Base-by-base conservation (phyloP, 495 filamentous ascomycete species). In the Penicillium dipodomyicola region DNA sequence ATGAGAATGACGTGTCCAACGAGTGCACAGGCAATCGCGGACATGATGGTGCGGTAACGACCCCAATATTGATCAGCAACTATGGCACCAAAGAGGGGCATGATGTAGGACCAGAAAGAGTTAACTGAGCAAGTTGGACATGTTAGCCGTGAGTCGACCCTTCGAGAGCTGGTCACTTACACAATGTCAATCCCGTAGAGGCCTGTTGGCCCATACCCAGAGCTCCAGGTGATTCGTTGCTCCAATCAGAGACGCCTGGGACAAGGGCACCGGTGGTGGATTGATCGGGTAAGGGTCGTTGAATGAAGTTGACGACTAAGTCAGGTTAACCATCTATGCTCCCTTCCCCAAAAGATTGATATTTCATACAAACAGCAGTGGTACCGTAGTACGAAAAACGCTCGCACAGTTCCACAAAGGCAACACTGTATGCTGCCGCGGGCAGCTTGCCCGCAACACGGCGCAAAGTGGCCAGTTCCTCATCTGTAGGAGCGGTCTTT, bases 381-480 rank as follows among this genome's bases (percentile, higher is more conserved):
- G 86, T 88, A 52, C 88, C 89, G 66, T 91, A 91, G 75, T 88
- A 91, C 9, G 85, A 87, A 73, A 90, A 89, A 35, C 88, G 85
- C 75, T 92, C 89, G 72, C 83, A 87, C 54, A 90, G 68, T 71
- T 92, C 89, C 47, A 90, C 81, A 60, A 90, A 85, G 20, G 85
- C 87, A 51, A 93, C 80, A 22, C 84, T 86, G 63, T 83, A 92
- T 8, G 80, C 78, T 14, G 72, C 80, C 76, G 76, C 85, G 19
- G 85, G 87, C 29, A 93, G 78, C 35, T 74, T 76, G 41, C 82
- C 88, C 14, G 87, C 74, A 1, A 92, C 78, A 39, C 88, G 83
- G 23, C 80, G 83, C 8, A 92, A 77, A 1, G 80, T 83, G 0
- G 67, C 57, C 44, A 87, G 63, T 49, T 92, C 73, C 35, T 86